Base-by-base conservation (phyloP, 2,329 filamentous ascomycete species). In the Geosmithia morbida region DNA sequence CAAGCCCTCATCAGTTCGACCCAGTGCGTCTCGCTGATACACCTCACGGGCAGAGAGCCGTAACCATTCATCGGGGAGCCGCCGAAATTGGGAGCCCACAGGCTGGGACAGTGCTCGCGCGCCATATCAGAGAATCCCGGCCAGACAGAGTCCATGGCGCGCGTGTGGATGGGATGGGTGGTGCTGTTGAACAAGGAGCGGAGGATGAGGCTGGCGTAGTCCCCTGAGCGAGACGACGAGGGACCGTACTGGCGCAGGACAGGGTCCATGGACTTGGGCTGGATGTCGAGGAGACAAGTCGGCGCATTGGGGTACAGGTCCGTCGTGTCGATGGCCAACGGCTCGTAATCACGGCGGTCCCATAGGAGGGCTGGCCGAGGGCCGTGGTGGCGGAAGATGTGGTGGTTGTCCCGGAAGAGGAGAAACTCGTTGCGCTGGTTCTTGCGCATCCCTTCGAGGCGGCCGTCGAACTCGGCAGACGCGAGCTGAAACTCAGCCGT, bases 311-410 rank as follows among this genome's bases (percentile, higher is more conserved):
- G 87, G 59, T 72, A 86, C 55, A 87, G 82, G 53, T 94, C 88
- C 1, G 72, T 56, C 0, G 62, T 46, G 4, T 67, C 50, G 2
- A 77, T 72, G 20, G 67, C 61, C 16, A 95, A 67, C 0, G 87
- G 84, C 55, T 94, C 86, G 55, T 77, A 79, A 2, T 68, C 64
- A 16, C 88, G 79, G 1, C 74, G 71, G 60, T 94, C 87, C 78
- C 81, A 89, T 22, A 69, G 55, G 3, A 90, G 61, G 1, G 71
- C 55, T 0, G 78, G 74, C 2, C 29, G 17, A 33, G 29, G n/a
- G 1, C 71, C 67, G 0, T 68, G 54, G 60, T 72, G 66, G 45
- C 64, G 59, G 55, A 72, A 68, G 16, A 73, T 53, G 52, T 75
- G 72, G 43, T 70, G 59, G 56, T 80, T 77, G 54, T 85, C 79